phyloP scores from a whole-genome alignment of 192 early-diverging fungal species.

The Backusella luteola region DNA sequence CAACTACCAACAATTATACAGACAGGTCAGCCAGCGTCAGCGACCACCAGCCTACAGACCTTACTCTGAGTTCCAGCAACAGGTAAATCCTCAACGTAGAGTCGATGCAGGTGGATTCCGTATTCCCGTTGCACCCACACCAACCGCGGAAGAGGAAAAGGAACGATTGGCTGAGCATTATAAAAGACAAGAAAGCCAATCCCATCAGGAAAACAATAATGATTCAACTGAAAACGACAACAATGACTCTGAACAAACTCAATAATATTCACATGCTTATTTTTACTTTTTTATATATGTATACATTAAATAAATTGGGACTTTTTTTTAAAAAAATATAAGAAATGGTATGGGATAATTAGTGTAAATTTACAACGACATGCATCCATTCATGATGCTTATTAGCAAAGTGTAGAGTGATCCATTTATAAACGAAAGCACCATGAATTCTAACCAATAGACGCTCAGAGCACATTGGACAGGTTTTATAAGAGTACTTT shows the following conservation, averaged over 20 bases:
- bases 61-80: slow-evolving; percentile 38
- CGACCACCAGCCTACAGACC: slow-evolving; percentile 19
- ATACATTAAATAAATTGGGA: neutral
- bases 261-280: neutral
- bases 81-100: slow-evolving; percentile 19
- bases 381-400: slow-evolving; percentile 35
- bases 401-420: slow-evolving; percentile 31
- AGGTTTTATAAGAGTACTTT: slow-evolving; percentile 33
- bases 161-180: slow-evolving; percentile 24
- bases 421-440: slow-evolving; percentile 38
- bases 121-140: slow-evolving; percentile 10
- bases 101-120: slow-evolving; percentile 32
- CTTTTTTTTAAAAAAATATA: neutral
- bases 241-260: neutral
- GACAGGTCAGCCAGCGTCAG: slow-evolving; percentile 24
- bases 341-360: neutral
- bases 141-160: slow-evolving; percentile 33
- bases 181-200: slow-evolving; percentile 10
- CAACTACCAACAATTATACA: slow-evolving; percentile 36
- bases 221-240: neutral
- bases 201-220: neutral
- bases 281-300: neutral
- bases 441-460: slow-evolving; percentile 36
- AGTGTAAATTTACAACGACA: slow-evolving; percentile 36
- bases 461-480: slow-evolving; percentile 33